These are phyloP conservation scores for Podospora comata DNA, from an alignment of 495 filamentous ascomycete genomes.

Conservation along the genomic window DNA sequence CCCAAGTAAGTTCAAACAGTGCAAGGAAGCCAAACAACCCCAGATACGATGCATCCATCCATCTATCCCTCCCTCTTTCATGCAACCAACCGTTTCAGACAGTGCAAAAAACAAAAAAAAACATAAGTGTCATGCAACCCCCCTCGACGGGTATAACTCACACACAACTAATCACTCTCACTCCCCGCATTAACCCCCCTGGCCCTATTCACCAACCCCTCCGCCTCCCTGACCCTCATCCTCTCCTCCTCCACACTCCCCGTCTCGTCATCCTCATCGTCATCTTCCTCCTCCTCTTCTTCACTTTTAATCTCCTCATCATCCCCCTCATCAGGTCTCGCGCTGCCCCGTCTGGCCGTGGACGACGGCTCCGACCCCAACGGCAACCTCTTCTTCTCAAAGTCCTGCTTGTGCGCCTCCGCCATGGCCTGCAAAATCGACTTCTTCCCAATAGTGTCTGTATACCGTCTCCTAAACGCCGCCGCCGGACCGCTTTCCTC, in stretches of 20 bases:
- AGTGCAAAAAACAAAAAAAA: no score
- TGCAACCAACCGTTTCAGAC: neutral
- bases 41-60: neutral
- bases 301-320: constrained; percentile 18
- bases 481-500: constrained; percentile 3
- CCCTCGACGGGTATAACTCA: neutral
- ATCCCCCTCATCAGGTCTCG: constrained; percentile 23
- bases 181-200: neutral
- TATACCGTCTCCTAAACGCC: constrained; percentile 35
- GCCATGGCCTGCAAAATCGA: constrained; percentile 59
- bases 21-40: neutral
- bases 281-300: constrained; percentile 25
- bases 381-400: constrained; percentile 66
- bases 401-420: constrained; percentile 81
- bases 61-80: neutral
- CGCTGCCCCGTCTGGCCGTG: constrained; percentile 14
- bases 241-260: constrained; percentile 28
- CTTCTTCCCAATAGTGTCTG: constrained; percentile 42
- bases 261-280: constrained; percentile 26
- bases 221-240: neutral
- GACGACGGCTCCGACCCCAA: constrained; percentile 9
- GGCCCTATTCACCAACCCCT: neutral
- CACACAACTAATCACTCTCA: neutral
- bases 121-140: neutral
- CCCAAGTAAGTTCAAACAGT: neutral